Base-by-base conservation (phyloP, 257 asterid species). In the Fraxinus cuspidata region DNA sequence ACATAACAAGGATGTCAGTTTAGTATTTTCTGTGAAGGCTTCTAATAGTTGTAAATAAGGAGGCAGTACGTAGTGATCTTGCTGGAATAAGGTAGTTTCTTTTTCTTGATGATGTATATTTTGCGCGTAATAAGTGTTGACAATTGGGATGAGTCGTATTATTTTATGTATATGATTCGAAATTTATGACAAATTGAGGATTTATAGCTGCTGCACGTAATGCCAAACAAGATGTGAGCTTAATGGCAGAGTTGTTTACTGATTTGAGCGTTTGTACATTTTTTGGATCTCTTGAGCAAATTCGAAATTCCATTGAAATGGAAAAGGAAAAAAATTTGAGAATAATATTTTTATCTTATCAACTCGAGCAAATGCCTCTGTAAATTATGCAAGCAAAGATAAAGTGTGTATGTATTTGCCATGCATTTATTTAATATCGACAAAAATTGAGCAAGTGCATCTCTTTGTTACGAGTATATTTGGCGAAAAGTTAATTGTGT, bases 31-130 rank as follows among this genome's bases (percentile, higher is more conserved):
- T 12, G 38, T 74, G 32, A 27, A 60, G 67, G 77, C 81, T 53
- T 74, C 73, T 77, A 81, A 25, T 60, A 29, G 38, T 19, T 71
- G 75, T 68, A 79, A 32, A 81, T 78, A 76, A 72, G 71, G 73
- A 74, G 71, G 73, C 76, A 72, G 73, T 69, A 2, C 49, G 35
- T 7, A 35, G 23, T 77, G 74, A 60, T 68, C 70, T 63, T 25
- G 74, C 73, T 71, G 75, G 35, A 84, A 86, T 84, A 86, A 84
- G 80, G 69, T 65, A 29, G 70, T 28, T 51, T 75, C 64, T 58
- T 49, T 63, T 75, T 63, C 29, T 79, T 67, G 63, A 25, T 75
- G 34, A 32, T 68, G 86, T 76, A 76, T 73, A 80, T 63, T 70
- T 10, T 72, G 83, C 71, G 12, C 25, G 44, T 73, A 23, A 49